These are phyloP conservation scores for Penicillium waksmanii DNA, from an alignment of 495 filamentous ascomycete species.

Conservation along the genomic window DNA sequence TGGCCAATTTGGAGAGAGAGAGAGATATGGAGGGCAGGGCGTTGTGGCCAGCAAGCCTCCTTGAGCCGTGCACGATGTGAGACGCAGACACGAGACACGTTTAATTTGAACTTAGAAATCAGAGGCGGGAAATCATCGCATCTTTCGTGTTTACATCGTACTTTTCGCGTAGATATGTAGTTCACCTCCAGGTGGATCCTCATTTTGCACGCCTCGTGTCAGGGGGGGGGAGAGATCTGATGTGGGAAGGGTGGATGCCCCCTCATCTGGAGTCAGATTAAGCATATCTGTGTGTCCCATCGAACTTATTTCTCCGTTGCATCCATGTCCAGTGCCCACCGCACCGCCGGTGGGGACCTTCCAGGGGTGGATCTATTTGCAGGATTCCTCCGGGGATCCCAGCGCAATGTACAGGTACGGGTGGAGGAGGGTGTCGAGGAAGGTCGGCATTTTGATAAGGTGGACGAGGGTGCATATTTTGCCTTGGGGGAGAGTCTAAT, in stretches of 20 bases:
- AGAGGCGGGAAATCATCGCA: neutral
- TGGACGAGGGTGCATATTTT: neutral
- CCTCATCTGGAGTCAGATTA: conserved; percentile 38
- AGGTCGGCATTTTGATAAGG: neutral
- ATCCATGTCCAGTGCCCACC: conserved; percentile 40
- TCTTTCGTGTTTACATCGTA: neutral
- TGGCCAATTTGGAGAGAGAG: conserved; percentile 1
- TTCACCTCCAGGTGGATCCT: conserved; percentile 16
- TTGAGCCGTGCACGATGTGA: conserved; percentile 3
- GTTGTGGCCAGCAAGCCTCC: conserved; percentile 1
- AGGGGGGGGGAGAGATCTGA: conserved; percentile 6
- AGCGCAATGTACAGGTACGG: conserved; percentile 27
- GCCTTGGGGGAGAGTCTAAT: neutral
- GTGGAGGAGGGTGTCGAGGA: neutral
- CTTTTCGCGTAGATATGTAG: neutral
- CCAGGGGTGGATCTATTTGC: conserved; percentile 30
- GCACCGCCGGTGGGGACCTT: conserved; percentile 26
- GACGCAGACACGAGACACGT: conserved; percentile 3
- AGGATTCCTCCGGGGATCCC: conserved; percentile 31
- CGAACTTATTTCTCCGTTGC: conserved; percentile 34
- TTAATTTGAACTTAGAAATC: neutral
- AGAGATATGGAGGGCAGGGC: neutral
- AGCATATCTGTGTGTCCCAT: conserved; percentile 38
- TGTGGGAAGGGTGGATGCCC: conserved; percentile 18
- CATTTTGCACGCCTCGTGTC: conserved; percentile 16